Base-by-base conservation (phyloP, 352 stramenopile genomes). In the Phytophthora pseudosyringae region DNA sequence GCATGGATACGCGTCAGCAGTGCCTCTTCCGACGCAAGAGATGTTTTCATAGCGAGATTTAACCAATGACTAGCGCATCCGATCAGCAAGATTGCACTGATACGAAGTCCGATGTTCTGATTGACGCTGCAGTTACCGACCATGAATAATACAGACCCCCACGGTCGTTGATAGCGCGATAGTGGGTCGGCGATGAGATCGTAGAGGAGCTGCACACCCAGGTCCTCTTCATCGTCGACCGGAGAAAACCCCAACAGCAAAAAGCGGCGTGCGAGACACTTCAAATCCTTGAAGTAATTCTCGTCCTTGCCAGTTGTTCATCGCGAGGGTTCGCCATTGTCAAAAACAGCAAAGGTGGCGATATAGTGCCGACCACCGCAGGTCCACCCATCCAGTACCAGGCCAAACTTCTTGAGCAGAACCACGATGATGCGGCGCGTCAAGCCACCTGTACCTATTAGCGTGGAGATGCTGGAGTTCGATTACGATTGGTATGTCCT, bases 101-200 rank as follows among this genome's bases (percentile, higher is more conserved):
- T 18, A 9, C 40, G 36, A 2, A 25, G 36, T 5, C 64, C 36
- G 39, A 67, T 59, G 18, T 35, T 49, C 44, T 67, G 64, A 25
- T 72, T 67, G 3, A 67, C 57, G 8, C 36, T 60, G 26, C 56
- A 67, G 38, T 64, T 64, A 31, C 65, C 35, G 10, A 60, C 39
- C 57, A 72, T 57, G 38, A 72, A 67, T 5, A 47, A 15, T 16
- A 64, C 57, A 11, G 56, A 35, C 5, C 18, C 29, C 64, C 48
- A 67, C 4, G 49, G 56, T 31, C 52, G 54, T 16, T 59, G 29
- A 28, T 45, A 63, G 10, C 28, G 29, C 5, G 56, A 64, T 9
- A 71, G 40, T 18, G 43, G 54, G 40, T 71, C 49, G 5, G n/a
- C n/a, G n/a, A n/a, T n/a, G n/a, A n/a, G n/a, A n/a, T n/a, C n/a